Conservation (phyloP, 345 rosid genomes). For the Dipteronia dyeriana region DNA sequence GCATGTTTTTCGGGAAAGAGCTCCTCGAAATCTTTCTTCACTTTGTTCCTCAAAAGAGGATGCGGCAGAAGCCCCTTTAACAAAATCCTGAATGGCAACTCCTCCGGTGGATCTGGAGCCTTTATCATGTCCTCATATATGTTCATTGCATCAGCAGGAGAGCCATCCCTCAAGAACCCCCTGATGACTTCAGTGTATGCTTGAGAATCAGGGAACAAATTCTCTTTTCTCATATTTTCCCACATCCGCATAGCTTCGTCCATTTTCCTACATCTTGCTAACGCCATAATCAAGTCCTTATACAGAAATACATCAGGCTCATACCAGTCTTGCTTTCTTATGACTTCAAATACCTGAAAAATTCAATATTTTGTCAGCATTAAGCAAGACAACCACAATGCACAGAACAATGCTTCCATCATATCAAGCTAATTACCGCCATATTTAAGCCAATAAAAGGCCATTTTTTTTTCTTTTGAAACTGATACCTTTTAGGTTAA, state of each 20-base stretch:
- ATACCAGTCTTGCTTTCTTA: constrained; percentile 85
- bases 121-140: constrained; percentile 90
- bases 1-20: constrained; percentile 84
- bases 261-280: constrained; percentile 69
- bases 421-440: not conserved
- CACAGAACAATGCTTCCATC: not conserved
- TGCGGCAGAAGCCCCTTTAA: constrained; percentile 88
- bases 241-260: constrained; percentile 76
- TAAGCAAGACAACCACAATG: not conserved
- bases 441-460: not conserved
- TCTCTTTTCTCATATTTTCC: constrained; percentile 76
- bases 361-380: constrained; percentile 9
- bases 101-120: constrained; percentile 91
- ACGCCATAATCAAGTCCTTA: constrained; percentile 78
- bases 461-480: not conserved
- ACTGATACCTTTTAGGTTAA: too few relatives aligned
- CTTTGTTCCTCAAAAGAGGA: constrained; percentile 85
- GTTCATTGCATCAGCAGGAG: constrained; percentile 93
- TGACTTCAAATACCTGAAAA: constrained; percentile 70
- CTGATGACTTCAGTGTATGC: constrained; percentile 83
- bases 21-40: constrained; percentile 92
- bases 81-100: constrained; percentile 85
- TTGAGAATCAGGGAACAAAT: constrained; percentile 84
- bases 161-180: constrained; percentile 80
- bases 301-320: constrained; percentile 74